Conservation (phyloP, 805 yeast species). For the Candida hungchunana region DNA sequence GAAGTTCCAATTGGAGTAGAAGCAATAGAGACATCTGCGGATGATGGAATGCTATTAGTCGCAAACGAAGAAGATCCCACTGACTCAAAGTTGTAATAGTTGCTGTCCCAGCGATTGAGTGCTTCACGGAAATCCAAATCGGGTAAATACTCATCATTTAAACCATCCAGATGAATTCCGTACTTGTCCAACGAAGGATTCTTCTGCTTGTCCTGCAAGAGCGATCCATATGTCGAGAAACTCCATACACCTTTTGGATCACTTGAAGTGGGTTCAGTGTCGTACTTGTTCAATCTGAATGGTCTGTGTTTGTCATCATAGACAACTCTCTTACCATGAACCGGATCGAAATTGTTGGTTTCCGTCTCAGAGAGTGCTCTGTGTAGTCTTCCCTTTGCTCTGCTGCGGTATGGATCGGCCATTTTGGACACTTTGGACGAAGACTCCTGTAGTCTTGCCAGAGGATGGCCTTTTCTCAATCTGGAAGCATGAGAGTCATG, state of each 20-base stretch:
- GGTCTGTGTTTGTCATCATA: constrained; percentile 53
- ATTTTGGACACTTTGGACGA: constrained; percentile 2
- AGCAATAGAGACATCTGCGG: constrained; percentile 12
- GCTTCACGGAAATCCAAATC: constrained; percentile 56
- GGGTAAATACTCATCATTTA: constrained; percentile 76
- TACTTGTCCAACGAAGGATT: constrained; percentile 4
- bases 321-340: constrained; percentile 49
- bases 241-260: too few species aligned
- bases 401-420: not conserved
- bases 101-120: constrained; percentile 42
- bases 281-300: constrained; percentile 15
- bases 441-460: constrained; percentile 1
- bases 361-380: constrained; percentile 66
- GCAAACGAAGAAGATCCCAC: constrained; percentile 14
- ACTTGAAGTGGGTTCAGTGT: constrained; percentile 7
- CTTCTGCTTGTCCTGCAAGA: constrained; percentile 2
- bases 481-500: constrained; percentile 4
- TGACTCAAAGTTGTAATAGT: constrained; percentile 19
- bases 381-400: constrained; percentile 32
- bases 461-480: constrained; percentile 8
- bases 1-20: constrained; percentile 25
- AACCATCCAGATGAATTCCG: constrained; percentile 34
- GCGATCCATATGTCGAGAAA: constrained; percentile 4
- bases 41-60: constrained; percentile 12
- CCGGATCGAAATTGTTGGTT: constrained; percentile 51